Evolutionary conservation across 2,329 filamentous ascomycete species (phyloP).

Genomic region (Herpotrichia juniperi): DNA sequence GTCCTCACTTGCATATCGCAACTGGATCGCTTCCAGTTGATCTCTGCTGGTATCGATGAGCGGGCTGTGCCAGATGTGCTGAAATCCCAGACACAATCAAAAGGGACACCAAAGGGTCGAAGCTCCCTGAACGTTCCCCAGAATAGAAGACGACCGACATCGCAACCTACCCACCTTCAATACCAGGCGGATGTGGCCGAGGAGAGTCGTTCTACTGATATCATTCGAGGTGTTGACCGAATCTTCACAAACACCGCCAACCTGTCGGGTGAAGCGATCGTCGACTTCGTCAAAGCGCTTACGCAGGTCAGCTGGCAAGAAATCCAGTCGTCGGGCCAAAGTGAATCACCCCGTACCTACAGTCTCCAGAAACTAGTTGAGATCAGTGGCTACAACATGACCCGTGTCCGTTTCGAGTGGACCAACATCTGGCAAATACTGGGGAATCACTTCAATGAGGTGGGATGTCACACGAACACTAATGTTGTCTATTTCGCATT

Average conservation of each 20-base stretch:
- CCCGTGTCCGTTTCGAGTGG: conserved; percentile 97
- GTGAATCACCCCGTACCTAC: conserved; percentile 94
- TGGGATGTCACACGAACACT: conserved; percentile 95
- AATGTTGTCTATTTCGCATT: conserved; percentile 97
- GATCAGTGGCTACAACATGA: conserved; percentile 99
- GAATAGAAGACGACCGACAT: conserved; percentile 56
- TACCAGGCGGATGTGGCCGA: conserved; percentile 83
- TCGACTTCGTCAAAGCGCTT: conserved; percentile 89
- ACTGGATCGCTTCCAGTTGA: conserved; percentile 90
- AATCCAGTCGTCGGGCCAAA: conserved; percentile 95
- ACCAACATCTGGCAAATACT: conserved; percentile 96
- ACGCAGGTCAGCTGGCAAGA: conserved; percentile 99
- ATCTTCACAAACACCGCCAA: conserved; percentile 98
- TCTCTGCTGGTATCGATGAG: conserved; percentile 93
- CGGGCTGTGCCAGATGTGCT: conserved; percentile 90
- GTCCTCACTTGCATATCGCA: conserved; percentile 95
- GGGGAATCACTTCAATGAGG: conserved; percentile 98
- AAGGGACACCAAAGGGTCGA: conserved; percentile 62
- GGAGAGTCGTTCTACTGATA: conserved; percentile 90
- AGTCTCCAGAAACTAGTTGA: conserved; percentile 98
- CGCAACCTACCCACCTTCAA: conserved; percentile 51
- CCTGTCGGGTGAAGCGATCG: conserved; percentile 90
- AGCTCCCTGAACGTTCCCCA: conserved; percentile 69
- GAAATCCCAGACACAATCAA: conserved; percentile 69
- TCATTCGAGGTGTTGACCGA: conserved; percentile 88